Base-by-base conservation (phyloP, 805 yeast genomes). In the Tetrapisispora phaffii region DNA sequence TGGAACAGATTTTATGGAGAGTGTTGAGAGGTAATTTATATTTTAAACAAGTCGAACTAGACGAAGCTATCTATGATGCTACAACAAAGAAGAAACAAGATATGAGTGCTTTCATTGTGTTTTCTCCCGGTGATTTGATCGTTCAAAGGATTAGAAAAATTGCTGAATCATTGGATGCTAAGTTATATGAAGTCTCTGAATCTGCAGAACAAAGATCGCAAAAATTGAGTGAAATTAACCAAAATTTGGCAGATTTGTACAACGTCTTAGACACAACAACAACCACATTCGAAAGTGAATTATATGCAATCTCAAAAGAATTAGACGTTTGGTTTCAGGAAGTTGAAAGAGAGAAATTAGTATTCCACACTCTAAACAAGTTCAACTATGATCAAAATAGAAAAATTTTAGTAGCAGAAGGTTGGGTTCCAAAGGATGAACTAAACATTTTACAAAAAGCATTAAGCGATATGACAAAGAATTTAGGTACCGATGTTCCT, bases 1-100 rank as follows among this genome's bases (percentile, higher is more conserved):
- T 82, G 51, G 83, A 82, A 57, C 80, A 76, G 58, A 80, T 82
- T 46, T 66, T 82, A 47, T 82, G 88, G 88, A 74, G 89, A 68
- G 78, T 75, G 13, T 70, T 82, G 53, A 74, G 88, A 65, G 88
- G 88, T 62, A 82, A 82, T 55, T 70, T 82, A 55, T 79, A 71
- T 57, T 75, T 80, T 58, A 76, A 76, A 48, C 71, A 77, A 39
- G 68, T 73, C 35, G 85, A 78, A 55, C 67, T 82, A 47, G 65
- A 69, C 1, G 76, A 75, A 51, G 72, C 75, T 32, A 62, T 81
- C 43, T 81, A 73, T 55, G 85, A 81, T 53, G 59, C 75, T 13
- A 74, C 75, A 49, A 51, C 74, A 4, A 74, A 75, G 51, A 62
- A 67, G 15, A 66, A 62, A 44, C 72, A 77, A 23, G 71, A 65